Base-by-base conservation (phyloP, 176 grass and related monocot genomes). In the Oryza brachyantha region DNA sequence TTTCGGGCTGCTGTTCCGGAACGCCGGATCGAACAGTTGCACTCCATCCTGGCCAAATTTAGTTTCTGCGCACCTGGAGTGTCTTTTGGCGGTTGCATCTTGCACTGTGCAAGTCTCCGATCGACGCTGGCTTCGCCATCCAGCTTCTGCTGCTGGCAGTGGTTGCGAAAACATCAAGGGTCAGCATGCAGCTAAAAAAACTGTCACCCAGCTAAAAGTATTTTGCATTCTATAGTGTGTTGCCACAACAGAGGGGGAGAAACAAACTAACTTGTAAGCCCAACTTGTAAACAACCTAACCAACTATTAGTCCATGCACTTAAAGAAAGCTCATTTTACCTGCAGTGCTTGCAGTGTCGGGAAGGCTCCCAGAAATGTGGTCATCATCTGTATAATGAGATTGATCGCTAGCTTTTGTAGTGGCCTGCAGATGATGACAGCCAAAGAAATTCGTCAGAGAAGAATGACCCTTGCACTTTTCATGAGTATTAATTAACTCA, bases 321-420 rank as follows among this genome's bases (percentile, higher is more conserved):
- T 73, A 32, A 64, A 14, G 13, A 4, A 61, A 27, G 60, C 37
- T 31, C 66, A n/a, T n/a, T n/a, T n/a, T n/a, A n/a, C 29, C 25
- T 61, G n/a, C n/a, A n/a, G n/a, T 79, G 95, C 90, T 88, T 89
- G 79, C 68, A 63, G 60, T 72, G 17, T 28, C 58, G 72, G 69
- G 24, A 45, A 72, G 76, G 34, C 76, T 85, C 34, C 66, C 68
- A 76, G 72, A 71, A 72, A 58, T 12, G 73, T 55, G 75, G 24
- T 77, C 74, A 61, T 81, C 91, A 21, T 84, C 73, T 29, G 79
- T 70, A 52, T 77, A 91, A 84, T 63, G 46, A 79, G 79, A 61
- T 76, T 74, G 35, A 32, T 29, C 4, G 3, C 27, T 22, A 17
- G 36, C 68, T 61, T 86, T 87, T 69, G 34, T 81, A 39, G 69